Evolutionary conservation across 257 asterid genomes (phyloP), one percentile per base, ranked within the genome.

Genomic region (Gardenia jasminoides): DNA sequence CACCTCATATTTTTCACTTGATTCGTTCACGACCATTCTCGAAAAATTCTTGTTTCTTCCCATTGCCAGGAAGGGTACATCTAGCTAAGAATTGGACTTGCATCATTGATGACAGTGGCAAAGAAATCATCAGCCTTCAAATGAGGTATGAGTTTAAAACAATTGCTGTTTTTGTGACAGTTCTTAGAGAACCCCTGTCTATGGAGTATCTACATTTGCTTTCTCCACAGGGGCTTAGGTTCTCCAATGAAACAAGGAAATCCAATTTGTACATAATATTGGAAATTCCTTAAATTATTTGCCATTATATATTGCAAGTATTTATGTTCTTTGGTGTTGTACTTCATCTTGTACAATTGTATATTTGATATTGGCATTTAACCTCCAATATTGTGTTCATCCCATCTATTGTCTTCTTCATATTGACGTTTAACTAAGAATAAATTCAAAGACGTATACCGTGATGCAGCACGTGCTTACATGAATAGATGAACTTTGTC

Each of bases 51-150:
- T 92, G 96, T 85, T 78, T 89, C 81, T 86, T 91, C 82, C 91
- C 97, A 26, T 84, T 92, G 24, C 88, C 91, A 44, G 83, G 85
- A 80, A 87, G 69, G 77, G 81, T 80, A 79, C 92, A 84, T 66
- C 87, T 83, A 26, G 75, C 85, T 78, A 94, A 86, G 78, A 87
- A 83, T 39, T 79, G 87, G 93, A 89, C 97, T 64, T 77, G 82
- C 36, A 76, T 91, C 62, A 67, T 85, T 81, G 95, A 92, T 82
- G 97, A 90, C 76, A 85, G 70, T 85, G 97, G 97, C 56, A 83
- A 91, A 80, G 85, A 83, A 82, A 80, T 89, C 84, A 86, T 92
- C 88, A 88, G 86, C 87, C 91, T 96, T 43, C 95, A 89, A 80
- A 86, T 92, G 89, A 92, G 97, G 98, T 93, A 82, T 64, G 47